Evolutionary conservation across 371 early-diverging fungal genomes (phyloP), one percentile per base, ranked within the genome.

Genomic region (Mucor circinelloides): DNA sequence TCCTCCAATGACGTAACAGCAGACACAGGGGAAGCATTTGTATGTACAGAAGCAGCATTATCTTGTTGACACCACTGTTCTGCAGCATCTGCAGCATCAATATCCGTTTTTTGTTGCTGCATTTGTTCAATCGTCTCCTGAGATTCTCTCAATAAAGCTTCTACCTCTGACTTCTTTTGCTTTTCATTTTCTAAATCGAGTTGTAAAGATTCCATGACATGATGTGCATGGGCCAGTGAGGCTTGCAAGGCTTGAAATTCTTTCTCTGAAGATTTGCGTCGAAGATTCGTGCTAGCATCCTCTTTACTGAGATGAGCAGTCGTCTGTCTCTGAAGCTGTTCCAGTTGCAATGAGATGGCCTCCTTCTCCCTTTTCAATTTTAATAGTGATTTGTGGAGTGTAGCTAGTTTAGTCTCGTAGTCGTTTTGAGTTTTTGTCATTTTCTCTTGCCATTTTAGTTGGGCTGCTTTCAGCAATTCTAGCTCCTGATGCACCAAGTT

Each of bases 41-140:
- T 30, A 4, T 32, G 32, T 19, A 31, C 44, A 12, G 31, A 28
- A 36, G 50, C 63, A 55, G 28, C 28, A 55, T 15, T 27, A 31
- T 55, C 55, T 55, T 55, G 55, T 50, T 63, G 63, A 50, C 63
- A 63, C 61, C 48, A 61, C 25, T 6, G 42, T 9, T 23, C 27
- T 63, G 21, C 30, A n/a, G 55, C 23, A 9, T 27, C 54, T 15
- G 15, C 48, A 3, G 56, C 23, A 25, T 54, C 30, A 10, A 57
- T 12, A 42, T 31, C 44, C 3, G 55, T 17, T 8, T 60, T 30
- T 21, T 28, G 21, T 8, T 59, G 48, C 28, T 63, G 67, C 63
- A 85, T 46, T 1, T 70, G 66, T 60, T 84, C 84, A 36, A 84
- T 84, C 12, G 78, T 78, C 38, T 85, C 84, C 62, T 85, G 79